phyloP scores from a whole-genome alignment of 164 flowering plant species.

The Dillenia suffruticosa region DNA sequence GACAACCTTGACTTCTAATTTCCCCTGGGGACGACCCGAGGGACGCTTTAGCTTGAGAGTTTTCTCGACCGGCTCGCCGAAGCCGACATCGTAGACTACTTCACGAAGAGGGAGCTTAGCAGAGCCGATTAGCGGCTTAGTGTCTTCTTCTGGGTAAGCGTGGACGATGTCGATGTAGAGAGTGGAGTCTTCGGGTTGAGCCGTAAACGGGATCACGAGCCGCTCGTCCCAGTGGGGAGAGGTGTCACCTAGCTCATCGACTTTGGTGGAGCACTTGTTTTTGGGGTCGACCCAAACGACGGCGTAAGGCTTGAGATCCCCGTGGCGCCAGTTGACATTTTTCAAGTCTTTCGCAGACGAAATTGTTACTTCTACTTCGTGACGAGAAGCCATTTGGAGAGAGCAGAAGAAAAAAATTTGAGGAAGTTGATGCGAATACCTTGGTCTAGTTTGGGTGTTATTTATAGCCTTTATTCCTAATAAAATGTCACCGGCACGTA shows the following conservation, averaged over 20 bases:
- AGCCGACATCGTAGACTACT: conserved; percentile 48
- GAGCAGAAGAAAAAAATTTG: neutral
- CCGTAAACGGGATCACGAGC: conserved; percentile 44
- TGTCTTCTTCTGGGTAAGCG: conserved; percentile 33
- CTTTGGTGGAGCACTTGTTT: conserved; percentile 49
- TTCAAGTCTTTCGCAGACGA: conserved; percentile 68
- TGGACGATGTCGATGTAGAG: conserved; percentile 61
- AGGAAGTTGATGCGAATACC: neutral
- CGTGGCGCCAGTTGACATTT: conserved; percentile 89
- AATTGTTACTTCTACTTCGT: conserved; percentile 53
- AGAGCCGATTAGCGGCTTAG: conserved; percentile 66
- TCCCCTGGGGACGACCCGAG: conserved; percentile 86
- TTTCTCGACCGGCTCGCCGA: conserved; percentile 19
- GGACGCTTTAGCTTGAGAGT: conserved; percentile 65
- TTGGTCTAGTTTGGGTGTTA: too few relatives aligned
- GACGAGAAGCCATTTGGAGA: conserved; percentile 26
- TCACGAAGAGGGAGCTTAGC: conserved; percentile 40
- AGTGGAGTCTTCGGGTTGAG: conserved; percentile 37
- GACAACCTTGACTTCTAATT: conserved; percentile 37
- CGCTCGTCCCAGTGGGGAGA: conserved; percentile 57
- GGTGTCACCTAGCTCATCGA: conserved; percentile 56
- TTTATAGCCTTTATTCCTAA: too few relatives aligned
- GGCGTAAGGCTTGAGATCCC: conserved; percentile 63
- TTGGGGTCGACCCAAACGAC: conserved; percentile 71
- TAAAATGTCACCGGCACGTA: too few relatives aligned